A percentile compares a stretch with the other conserved stretches of the same genome.
Conservation (phyloP, 2,329 filamentous ascomycete genomes). For the Curvularia lunata region DNA sequence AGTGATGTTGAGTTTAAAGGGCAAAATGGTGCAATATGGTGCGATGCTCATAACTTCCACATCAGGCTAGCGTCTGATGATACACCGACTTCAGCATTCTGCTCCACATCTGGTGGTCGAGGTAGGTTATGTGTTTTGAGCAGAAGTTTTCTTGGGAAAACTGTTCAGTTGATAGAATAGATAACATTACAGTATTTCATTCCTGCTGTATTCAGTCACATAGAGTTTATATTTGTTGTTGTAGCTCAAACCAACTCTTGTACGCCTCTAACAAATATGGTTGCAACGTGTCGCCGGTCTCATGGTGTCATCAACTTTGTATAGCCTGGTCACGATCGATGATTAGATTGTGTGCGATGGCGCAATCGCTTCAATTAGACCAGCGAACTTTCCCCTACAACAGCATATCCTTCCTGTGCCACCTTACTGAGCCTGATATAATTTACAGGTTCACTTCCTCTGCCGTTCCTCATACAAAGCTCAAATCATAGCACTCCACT, state of each 20-base stretch:
- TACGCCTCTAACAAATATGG: conserved; percentile 2
- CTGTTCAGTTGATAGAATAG: background rate
- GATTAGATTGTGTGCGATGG: conserved; percentile 46
- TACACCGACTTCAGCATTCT: conserved; percentile 22
- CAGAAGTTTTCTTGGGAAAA: background rate
- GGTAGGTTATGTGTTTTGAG: background rate
- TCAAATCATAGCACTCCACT: background rate
- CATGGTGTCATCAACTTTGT: background rate
- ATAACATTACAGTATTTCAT: background rate
- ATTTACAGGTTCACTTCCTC: conserved; percentile 9
- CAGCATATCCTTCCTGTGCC: conserved; percentile 14
- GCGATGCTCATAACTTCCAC: conserved; percentile 22
- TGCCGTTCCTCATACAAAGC: background rate
- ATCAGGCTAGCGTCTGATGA: conserved; percentile 20
- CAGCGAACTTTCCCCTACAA: conserved; percentile 14
- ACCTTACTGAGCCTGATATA: conserved; percentile 13
- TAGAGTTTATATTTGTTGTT: background rate
- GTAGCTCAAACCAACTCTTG: background rate
- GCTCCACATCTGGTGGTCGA: background rate
- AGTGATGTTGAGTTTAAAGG: conserved; percentile 15
- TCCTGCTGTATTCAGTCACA: background rate
- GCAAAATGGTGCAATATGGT: conserved; percentile 28
- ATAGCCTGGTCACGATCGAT: conserved; percentile 10
- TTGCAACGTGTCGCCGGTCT: conserved; percentile 9
- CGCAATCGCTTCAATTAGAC: conserved; percentile 32